phyloP scores from a whole-genome alignment of 192 early-diverging fungal genomes.

The Kappamyces sp. region DNA sequence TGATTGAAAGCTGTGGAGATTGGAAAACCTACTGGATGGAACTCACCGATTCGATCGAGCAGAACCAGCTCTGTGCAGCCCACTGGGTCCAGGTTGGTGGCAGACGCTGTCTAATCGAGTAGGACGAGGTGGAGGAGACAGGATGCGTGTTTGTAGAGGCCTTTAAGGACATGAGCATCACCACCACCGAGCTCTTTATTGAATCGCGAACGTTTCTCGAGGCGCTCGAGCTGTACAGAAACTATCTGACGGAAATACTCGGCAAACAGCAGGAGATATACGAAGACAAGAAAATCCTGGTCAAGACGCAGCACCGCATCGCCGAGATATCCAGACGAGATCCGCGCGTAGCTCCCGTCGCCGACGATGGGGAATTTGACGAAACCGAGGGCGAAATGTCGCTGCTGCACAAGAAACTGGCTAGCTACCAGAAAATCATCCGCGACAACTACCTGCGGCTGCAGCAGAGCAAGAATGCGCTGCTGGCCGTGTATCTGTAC shows the following conservation, averaged over 20 bases:
- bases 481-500: too few species aligned
- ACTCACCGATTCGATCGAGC: background rate
- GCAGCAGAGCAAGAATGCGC: too few species aligned
- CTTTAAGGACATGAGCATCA: constrained; percentile 3
- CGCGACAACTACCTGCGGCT: too few species aligned
- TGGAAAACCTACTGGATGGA: constrained; percentile 8
- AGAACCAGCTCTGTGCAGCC: constrained; percentile 2
- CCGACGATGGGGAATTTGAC: background rate
- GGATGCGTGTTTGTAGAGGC: background rate
- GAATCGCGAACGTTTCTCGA: constrained; percentile 1
- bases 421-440: too few species aligned
- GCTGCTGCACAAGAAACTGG: too few species aligned
- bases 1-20: constrained; percentile 6
- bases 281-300: background rate
- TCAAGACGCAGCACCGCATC: background rate
- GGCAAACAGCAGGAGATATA: background rate
- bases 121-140: constrained; percentile 6
- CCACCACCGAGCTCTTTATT: constrained; percentile 7
- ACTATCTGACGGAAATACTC: background rate
- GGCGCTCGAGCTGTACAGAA: background rate
- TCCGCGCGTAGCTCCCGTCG: background rate
- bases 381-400: too few species aligned
- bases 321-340: background rate
- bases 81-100: constrained; percentile 3
- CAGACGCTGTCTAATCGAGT: background rate